A percentile compares a stretch with the other conserved stretches of the same genome.
Conservation (phyloP, 1,284 basidiomycete genomes). For the Sanghuangporus weigelae region DNA sequence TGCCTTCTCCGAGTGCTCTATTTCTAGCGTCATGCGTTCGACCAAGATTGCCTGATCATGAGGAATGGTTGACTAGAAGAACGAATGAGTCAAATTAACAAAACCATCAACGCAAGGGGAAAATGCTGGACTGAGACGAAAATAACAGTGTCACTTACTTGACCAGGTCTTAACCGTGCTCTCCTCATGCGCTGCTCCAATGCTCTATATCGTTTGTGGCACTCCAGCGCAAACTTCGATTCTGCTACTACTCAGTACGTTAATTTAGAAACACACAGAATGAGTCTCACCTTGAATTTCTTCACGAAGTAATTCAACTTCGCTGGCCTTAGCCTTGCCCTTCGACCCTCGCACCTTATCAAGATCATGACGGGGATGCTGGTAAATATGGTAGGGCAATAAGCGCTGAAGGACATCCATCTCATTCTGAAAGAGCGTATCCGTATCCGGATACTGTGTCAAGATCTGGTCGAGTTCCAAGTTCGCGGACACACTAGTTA, state of each 20-base stretch:
- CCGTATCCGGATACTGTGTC: constrained; percentile 57
- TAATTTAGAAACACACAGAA: constrained; percentile 1
- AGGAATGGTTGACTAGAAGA: constrained; percentile 47
- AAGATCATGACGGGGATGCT: constrained; percentile 63
- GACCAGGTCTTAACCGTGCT: constrained; percentile 46
- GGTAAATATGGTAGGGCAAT: constrained; percentile 72
- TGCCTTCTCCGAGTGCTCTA: constrained; percentile 56
- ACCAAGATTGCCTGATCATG: constrained; percentile 58
- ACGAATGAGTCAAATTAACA: constrained; percentile 10
- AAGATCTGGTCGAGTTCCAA: constrained; percentile 57
- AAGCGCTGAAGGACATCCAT: constrained; percentile 59
- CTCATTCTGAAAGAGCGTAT: constrained; percentile 57
- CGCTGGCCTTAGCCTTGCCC: constrained; percentile 51
- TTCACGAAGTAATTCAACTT: constrained; percentile 28
- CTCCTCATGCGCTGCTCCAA: constrained; percentile 55
- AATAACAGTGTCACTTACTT: constrained; percentile 36
- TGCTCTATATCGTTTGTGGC: constrained; percentile 48
- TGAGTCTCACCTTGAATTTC: constrained; percentile 51
- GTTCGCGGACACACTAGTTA: constrained; percentile 45
- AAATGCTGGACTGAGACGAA: not conserved
- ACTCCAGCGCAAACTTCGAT: constrained; percentile 62
- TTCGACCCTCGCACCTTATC: constrained; percentile 35
- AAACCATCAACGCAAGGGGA: constrained; percentile 2
- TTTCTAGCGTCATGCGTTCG: constrained; percentile 56
- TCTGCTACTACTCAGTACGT: constrained; percentile 34